Evolutionary conservation across 2,329 filamentous ascomycete genomes (phyloP).

Genomic region (Alternaria arbusti): DNA sequence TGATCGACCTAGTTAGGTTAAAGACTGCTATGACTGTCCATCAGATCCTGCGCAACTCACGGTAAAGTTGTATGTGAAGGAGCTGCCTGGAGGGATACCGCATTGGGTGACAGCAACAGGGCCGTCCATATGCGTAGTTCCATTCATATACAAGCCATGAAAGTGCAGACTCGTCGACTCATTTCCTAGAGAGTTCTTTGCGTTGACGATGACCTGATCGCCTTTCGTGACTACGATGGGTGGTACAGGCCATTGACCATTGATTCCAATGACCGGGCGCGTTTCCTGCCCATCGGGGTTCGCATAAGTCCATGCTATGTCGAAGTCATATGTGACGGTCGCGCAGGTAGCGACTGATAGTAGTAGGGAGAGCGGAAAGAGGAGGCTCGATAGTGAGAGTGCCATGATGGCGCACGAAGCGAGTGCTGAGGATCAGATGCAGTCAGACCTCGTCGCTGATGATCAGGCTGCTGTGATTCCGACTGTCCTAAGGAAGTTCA

Average conservation of each 20-base stretch:
- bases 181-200: slow-evolving; percentile 71
- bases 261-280: slow-evolving; percentile 70
- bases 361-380: slow-evolving; percentile 45
- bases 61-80: slow-evolving; percentile 66
- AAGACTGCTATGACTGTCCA: not conserved
- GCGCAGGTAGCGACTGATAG: slow-evolving; percentile 25
- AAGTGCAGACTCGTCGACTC: slow-evolving; percentile 73
- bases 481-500: not conserved
- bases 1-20: slow-evolving; percentile 59
- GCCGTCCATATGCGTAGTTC: slow-evolving; percentile 77
- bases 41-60: slow-evolving; percentile 13
- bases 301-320: slow-evolving; percentile 61
- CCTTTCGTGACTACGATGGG: slow-evolving; percentile 75
- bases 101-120: slow-evolving; percentile 67
- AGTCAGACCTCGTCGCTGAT: slow-evolving; percentile 3
- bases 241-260: slow-evolving; percentile 76
- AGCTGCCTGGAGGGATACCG: slow-evolving; percentile 65
- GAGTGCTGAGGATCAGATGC: slow-evolving; percentile 7
- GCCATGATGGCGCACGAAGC: slow-evolving; percentile 46
- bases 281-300: slow-evolving; percentile 61
- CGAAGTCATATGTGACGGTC: slow-evolving; percentile 58
- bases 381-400: slow-evolving; percentile 52
- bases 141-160: slow-evolving; percentile 79
- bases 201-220: slow-evolving; percentile 72
- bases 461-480: not conserved